Evolutionary conservation across 805 yeast species (phyloP).

Genomic region (Starmerella gropengiesseri): DNA sequence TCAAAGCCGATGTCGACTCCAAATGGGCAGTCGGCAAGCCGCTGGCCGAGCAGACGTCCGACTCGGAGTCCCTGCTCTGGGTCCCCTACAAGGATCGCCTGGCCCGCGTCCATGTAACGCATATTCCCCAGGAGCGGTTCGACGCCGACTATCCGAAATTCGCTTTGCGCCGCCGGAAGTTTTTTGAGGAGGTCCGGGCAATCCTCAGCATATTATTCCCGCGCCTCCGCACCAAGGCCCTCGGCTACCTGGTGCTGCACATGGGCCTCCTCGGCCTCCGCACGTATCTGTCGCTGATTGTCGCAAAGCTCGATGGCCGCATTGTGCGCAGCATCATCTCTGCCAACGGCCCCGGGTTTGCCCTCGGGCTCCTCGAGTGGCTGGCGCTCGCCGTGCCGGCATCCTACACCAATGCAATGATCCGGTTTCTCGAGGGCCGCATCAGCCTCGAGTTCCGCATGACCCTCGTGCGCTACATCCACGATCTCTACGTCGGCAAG

Average conservation of each 20-base stretch:
- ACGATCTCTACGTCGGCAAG: slow-evolving; percentile 76
- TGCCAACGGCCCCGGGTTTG: slow-evolving; percentile 62
- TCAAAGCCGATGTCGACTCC: background rate
- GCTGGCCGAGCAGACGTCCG: slow-evolving; percentile 1
- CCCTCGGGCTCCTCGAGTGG: slow-evolving; percentile 76
- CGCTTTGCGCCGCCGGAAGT: slow-evolving; percentile 40
- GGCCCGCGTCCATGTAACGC: slow-evolving; percentile 9
- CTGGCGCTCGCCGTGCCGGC: slow-evolving; percentile 86
- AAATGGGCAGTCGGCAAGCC: background rate
- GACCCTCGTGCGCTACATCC: slow-evolving; percentile 70
- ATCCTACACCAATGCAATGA: slow-evolving; percentile 81
- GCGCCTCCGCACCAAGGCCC: slow-evolving; percentile 51
- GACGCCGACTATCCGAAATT: slow-evolving; percentile 21
- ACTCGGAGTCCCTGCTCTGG: slow-evolving; percentile 11
- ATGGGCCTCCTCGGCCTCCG: slow-evolving; percentile 64
- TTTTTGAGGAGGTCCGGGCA: slow-evolving; percentile 60
- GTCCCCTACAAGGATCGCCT: slow-evolving; percentile 17
- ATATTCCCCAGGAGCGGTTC: slow-evolving; percentile 11
- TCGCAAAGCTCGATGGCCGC: slow-evolving; percentile 85
- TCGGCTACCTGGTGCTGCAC: slow-evolving; percentile 56
- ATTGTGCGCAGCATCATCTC: slow-evolving; percentile 81
- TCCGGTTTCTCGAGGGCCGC: slow-evolving; percentile 65
- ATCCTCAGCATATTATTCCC: slow-evolving; percentile 81
- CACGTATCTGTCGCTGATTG: slow-evolving; percentile 76
- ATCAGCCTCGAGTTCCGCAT: slow-evolving; percentile 77